Percentiles rank a stretch among this genome's conserved stretches.
Conservation (phyloP, 2,329 filamentous ascomycete genomes). For the Sporothrix phasma region DNA sequence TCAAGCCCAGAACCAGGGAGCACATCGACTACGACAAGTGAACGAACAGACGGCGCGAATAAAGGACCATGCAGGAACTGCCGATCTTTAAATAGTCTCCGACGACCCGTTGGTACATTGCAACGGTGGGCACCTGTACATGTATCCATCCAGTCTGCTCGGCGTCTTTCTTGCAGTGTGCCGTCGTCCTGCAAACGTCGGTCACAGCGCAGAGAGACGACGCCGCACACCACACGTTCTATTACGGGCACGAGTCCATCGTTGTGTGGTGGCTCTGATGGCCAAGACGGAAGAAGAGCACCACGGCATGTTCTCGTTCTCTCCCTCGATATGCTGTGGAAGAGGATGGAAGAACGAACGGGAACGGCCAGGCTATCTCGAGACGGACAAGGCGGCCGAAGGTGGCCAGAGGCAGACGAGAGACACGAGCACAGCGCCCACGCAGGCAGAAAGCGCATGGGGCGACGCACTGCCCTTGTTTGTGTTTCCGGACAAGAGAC, state of each 20-base stretch:
- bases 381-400: conserved; percentile 4
- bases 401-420: not conserved
- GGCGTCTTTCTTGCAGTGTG: not conserved
- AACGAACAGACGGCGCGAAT: too few relatives aligned
- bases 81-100: not conserved
- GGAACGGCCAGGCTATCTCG: not conserved
- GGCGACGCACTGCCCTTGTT: not conserved
- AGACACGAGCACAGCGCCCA: not conserved
- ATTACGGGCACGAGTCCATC: not conserved
- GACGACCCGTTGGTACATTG: too few relatives aligned
- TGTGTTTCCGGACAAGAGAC: not conserved
- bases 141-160: too few relatives aligned
- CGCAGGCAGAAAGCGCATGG: not conserved
- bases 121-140: too few relatives aligned
- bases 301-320: not conserved
- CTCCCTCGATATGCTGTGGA: not conserved
- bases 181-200: not conserved
- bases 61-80: not conserved
- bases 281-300: not conserved
- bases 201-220: not conserved
- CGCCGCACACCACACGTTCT: not conserved
- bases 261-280: not conserved
- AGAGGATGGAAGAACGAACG: not conserved
- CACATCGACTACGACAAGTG: too few relatives aligned
- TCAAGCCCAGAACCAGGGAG: too few relatives aligned